Evolutionary conservation across 805 yeast species (phyloP).

Genomic region (Ogataea thermomethanolica): DNA sequence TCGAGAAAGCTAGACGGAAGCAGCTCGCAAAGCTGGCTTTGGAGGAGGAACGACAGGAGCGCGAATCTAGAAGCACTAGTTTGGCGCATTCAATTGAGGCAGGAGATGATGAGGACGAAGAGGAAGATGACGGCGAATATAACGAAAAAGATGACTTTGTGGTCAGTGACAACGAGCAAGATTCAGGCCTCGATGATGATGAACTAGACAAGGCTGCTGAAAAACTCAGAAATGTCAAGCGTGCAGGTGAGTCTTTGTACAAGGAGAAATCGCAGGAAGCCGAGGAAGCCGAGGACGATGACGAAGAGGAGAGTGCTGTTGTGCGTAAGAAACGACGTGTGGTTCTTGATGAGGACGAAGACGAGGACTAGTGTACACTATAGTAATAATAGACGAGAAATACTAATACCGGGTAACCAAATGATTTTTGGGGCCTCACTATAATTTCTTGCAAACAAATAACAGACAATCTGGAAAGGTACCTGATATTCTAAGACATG

Average conservation of each 20-base stretch:
- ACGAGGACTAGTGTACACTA: constrained; percentile 24
- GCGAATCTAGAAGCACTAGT: constrained; percentile 26
- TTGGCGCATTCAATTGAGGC: constrained; percentile 34
- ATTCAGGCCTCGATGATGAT: constrained; percentile 32
- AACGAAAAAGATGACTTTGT: constrained; percentile 35
- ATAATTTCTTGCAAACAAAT: constrained; percentile 2
- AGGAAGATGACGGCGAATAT: constrained; percentile 28
- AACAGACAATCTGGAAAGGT: constrained; percentile 3
- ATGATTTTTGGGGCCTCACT: neutral
- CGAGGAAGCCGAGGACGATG: constrained; percentile 40
- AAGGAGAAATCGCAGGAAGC: constrained; percentile 33
- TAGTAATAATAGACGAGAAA: neutral
- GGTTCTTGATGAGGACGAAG: constrained; percentile 50
- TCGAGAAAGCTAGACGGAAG: constrained; percentile 62
- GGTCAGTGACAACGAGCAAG: constrained; percentile 36
- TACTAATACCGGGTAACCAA: constrained; percentile 8
- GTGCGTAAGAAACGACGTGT: constrained; percentile 45
- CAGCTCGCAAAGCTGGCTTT: constrained; percentile 48
- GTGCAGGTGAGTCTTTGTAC: constrained; percentile 53
- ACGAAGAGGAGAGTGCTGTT: constrained; percentile 44
- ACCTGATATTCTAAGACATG: constrained; percentile 17
- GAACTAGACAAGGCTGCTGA: constrained; percentile 54
- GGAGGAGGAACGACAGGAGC: constrained; percentile 57
- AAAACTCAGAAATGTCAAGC: constrained; percentile 51
- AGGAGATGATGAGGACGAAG: constrained; percentile 39